Evolutionary conservation across 2,329 filamentous ascomycete species (phyloP).

Genomic region (Malbranchea cinnamomea): DNA sequence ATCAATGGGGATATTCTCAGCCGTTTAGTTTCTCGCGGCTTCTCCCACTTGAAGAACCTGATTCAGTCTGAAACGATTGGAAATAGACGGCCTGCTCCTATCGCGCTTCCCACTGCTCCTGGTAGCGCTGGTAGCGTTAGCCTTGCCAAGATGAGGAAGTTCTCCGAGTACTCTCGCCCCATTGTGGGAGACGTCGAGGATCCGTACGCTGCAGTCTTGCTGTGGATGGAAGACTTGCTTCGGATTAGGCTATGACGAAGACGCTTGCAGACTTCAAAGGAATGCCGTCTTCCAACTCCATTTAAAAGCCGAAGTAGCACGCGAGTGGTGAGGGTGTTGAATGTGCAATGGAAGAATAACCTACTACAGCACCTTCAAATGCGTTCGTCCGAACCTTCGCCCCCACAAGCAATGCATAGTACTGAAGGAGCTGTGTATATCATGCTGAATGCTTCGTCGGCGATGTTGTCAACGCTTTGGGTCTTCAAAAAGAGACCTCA

Average conservation of each 20-base stretch:
- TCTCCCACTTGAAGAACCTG: constrained; percentile 17
- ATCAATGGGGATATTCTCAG: constrained; percentile 52
- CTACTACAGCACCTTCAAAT: too few species aligned
- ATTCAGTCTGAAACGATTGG: constrained; percentile 11
- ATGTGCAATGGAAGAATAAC: too few species aligned
- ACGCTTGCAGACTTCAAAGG: constrained; percentile 6
- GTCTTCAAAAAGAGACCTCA: too few species aligned
- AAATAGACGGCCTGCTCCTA: constrained; percentile 1
- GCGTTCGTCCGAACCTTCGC: too few species aligned
- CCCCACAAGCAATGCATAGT: too few species aligned
- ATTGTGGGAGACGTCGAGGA: constrained; percentile 27
- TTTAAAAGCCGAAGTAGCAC: too few species aligned
- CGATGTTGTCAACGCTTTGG: too few species aligned
- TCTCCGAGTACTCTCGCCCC: constrained; percentile 36
- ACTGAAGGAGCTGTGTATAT: too few species aligned
- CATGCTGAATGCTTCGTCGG: too few species aligned
- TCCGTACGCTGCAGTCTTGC: constrained; percentile 16
- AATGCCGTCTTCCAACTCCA: too few species aligned
- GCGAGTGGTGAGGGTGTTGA: too few species aligned
- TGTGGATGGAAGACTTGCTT: constrained; percentile 22
- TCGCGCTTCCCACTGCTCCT: background rate
- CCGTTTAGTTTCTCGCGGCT: constrained; percentile 35
- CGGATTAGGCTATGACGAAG: constrained; percentile 39
- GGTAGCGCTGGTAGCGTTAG: constrained; percentile 5
- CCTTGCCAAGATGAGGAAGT: constrained; percentile 23